These are phyloP conservation scores for Incumbomyces delicatus DNA, from an alignment of 2,329 filamentous ascomycete genomes.

Conservation along the genomic window DNA sequence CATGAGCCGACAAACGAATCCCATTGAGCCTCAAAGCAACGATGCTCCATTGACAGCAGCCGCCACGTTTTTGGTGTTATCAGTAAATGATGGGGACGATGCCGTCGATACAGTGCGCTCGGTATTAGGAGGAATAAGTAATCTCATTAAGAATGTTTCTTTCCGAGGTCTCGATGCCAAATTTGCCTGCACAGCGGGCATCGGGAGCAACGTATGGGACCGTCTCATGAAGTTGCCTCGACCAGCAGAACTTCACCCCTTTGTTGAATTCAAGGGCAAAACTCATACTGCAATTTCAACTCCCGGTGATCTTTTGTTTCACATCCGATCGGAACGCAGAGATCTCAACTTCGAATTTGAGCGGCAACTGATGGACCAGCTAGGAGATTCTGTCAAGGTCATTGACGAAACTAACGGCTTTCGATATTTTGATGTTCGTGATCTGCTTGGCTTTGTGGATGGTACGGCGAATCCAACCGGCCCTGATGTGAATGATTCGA, in stretches of 20 bases:
- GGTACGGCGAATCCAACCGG: conserved; percentile 51
- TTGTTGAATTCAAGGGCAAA: conserved; percentile 33
- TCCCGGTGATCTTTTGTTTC: conserved; percentile 48
- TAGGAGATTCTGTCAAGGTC: conserved; percentile 40
- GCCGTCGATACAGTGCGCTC: conserved; percentile 36
- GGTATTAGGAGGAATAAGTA: conserved; percentile 35
- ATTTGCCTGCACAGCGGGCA: conserved; percentile 46
- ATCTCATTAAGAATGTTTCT: conserved; percentile 44
- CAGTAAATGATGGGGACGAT: conserved; percentile 25
- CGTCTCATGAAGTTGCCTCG: conserved; percentile 34
- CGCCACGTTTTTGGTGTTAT: conserved; percentile 46
- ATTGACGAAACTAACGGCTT: conserved; percentile 48
- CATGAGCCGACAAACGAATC: conserved; percentile 1
- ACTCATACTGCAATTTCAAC: conserved; percentile 46
- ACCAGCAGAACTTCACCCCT: conserved; percentile 43
- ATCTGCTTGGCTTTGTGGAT: conserved; percentile 51
- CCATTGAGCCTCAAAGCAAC: conserved; percentile 37
- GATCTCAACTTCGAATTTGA: conserved; percentile 53
- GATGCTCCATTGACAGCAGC: conserved; percentile 43
- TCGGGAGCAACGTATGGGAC: conserved; percentile 46
- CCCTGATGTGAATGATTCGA: conserved; percentile 31
- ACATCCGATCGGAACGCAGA: conserved; percentile 48
- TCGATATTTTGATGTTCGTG: conserved; percentile 50
- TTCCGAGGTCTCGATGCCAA: conserved; percentile 39
- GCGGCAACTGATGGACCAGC: conserved; percentile 41